phyloP scores from a whole-genome alignment of 2,329 filamentous ascomycete genomes.

The Ophiocordyceps camponoti-floridani region DNA sequence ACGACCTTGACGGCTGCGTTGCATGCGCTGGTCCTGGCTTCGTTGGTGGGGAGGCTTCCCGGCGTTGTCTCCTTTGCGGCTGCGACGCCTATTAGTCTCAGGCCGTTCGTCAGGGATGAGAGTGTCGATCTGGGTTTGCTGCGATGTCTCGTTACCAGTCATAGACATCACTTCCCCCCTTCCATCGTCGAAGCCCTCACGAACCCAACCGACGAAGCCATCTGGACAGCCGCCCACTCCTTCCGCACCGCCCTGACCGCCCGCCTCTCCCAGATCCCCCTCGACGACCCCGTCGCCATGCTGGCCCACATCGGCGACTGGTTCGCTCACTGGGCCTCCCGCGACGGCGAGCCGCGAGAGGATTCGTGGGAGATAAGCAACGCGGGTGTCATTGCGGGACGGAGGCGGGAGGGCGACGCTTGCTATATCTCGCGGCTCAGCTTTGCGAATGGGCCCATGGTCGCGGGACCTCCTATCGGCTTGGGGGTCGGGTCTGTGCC shows the following conservation, averaged over 20 bases:
- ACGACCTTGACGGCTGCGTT: conserved; percentile 30
- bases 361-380: conserved; percentile 35
- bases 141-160: conserved; percentile 20
- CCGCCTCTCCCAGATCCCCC: background rate
- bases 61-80: conserved; percentile 16
- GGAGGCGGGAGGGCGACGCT: background rate
- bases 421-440: conserved; percentile 24
- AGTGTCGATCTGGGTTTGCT: conserved; percentile 13
- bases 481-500: conserved; percentile 29
- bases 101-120: conserved; percentile 12
- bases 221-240: conserved; percentile 24
- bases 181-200: conserved; percentile 7
- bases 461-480: conserved; percentile 22
- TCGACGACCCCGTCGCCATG: conserved; percentile 13
- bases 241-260: conserved; percentile 16
- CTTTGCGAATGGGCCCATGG: conserved; percentile 30
- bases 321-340: conserved; percentile 18
- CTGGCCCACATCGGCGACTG: conserved; percentile 26
- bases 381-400: background rate
- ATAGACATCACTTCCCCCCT: conserved; percentile 13
- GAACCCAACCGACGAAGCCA: conserved; percentile 3
- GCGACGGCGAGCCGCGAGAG: conserved; percentile 22
- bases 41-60: conserved; percentile 20
- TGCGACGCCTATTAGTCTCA: conserved; percentile 25
- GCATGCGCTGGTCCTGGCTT: conserved; percentile 24